These are phyloP conservation scores for Geranomyces variabilis DNA, from an alignment of 192 early-diverging fungal species.

Conservation along the genomic window DNA sequence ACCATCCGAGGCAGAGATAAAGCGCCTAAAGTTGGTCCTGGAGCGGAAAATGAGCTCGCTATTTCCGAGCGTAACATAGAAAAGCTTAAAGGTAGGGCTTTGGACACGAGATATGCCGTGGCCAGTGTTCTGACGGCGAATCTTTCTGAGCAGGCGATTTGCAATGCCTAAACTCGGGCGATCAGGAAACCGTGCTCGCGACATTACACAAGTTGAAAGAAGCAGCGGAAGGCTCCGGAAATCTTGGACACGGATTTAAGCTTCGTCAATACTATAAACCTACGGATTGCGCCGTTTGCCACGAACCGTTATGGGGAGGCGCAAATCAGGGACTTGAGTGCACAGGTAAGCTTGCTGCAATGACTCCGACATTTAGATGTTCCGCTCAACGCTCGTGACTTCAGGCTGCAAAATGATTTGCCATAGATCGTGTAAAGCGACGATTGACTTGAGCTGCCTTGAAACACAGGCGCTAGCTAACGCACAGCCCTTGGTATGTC, in stretches of 20 bases:
- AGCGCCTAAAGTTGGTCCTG: not conserved
- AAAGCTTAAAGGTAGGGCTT: slow-evolving; percentile 23
- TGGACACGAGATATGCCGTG: too few relatives aligned
- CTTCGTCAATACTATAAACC: slow-evolving; percentile 51
- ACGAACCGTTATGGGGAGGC: slow-evolving; percentile 54
- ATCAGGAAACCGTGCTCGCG: not conserved
- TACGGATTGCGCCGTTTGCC: slow-evolving; percentile 55
- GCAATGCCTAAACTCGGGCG: not conserved
- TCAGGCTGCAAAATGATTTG: slow-evolving; percentile 49
- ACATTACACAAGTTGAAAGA: not conserved
- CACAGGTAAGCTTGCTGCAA: slow-evolving; percentile 34
- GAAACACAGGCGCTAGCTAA: slow-evolving; percentile 40
- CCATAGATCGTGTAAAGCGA: slow-evolving; percentile 40
- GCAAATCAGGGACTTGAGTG: slow-evolving; percentile 55
- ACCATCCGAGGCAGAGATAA: not conserved
- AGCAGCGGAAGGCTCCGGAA: not conserved
- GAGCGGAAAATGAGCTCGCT: slow-evolving; percentile 36
- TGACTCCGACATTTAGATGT: not conserved
- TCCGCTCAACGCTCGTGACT: not conserved
- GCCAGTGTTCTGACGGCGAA: not conserved
- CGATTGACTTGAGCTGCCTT: slow-evolving; percentile 46
- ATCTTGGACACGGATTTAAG: slow-evolving; percentile 49
- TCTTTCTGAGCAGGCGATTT: not conserved
- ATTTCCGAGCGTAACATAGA: slow-evolving; percentile 31
- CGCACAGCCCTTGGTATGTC: slow-evolving; percentile 45